Evolutionary conservation across 768 basidiomycete species (phyloP).

Genomic region (Nidularia pulvinata): DNA sequence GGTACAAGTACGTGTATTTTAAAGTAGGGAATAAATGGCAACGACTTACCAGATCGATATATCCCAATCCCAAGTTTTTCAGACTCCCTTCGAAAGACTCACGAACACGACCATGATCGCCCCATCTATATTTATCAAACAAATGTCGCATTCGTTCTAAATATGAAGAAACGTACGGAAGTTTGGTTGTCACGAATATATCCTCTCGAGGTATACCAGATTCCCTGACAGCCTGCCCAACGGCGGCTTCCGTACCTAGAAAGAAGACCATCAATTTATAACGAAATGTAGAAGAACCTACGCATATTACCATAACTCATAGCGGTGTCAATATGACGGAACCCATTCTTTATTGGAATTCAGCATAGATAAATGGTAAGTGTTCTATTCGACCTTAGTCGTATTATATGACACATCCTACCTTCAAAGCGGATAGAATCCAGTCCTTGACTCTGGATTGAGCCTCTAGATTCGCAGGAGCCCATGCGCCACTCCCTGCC

Average conservation of each 20-base stretch:
- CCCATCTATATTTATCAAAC: constrained; percentile 20
- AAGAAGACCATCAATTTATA: background rate
- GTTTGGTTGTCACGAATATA: constrained; percentile 50
- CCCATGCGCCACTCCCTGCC: constrained; percentile 38
- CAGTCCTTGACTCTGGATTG: constrained; percentile 30
- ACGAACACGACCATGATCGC: constrained; percentile 33
- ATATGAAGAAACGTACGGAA: constrained; percentile 25
- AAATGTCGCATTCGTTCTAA: background rate
- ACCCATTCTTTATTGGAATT: constrained; percentile 21
- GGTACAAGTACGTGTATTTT: background rate
- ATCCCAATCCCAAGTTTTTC: constrained; percentile 34
- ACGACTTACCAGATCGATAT: constrained; percentile 42
- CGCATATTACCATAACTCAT: constrained; percentile 22
- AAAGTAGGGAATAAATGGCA: background rate
- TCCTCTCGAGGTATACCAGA: constrained; percentile 48
- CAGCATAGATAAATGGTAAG: too few relatives aligned
- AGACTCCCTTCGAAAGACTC: constrained; percentile 41
- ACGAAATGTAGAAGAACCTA: background rate
- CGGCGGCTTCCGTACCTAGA: constrained; percentile 34
- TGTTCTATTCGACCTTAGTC: too few relatives aligned
- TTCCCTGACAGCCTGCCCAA: constrained; percentile 41
- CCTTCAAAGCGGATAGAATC: constrained; percentile 35
- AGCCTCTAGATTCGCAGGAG: constrained; percentile 27
- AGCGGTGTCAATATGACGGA: constrained; percentile 41
- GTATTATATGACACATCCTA: background rate